These are phyloP conservation scores for Parmelia sp. DNA, from an alignment of 495 filamentous ascomycete species.

Conservation along the genomic window DNA sequence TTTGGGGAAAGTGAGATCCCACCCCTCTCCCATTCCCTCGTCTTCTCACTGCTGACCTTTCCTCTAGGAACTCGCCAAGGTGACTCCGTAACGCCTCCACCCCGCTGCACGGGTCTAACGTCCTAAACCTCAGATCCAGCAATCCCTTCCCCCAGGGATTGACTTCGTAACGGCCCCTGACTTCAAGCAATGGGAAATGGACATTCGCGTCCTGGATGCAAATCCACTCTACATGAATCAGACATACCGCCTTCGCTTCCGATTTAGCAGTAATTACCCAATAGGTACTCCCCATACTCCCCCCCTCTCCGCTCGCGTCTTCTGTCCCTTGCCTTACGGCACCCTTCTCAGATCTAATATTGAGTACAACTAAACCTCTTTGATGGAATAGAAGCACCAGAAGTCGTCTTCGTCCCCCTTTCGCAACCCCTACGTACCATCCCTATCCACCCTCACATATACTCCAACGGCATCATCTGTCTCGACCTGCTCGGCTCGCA, in stretches of 20 bases:
- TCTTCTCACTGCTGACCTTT: background rate
- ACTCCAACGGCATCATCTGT: conserved; percentile 97
- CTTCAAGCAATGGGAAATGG: conserved; percentile 86
- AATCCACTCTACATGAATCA: conserved; percentile 85
- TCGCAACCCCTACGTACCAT: conserved; percentile 58
- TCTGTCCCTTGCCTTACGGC: background rate
- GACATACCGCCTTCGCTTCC: conserved; percentile 79
- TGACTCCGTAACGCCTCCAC: background rate
- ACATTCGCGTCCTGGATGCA: conserved; percentile 82
- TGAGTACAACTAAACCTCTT: background rate
- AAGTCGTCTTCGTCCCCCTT: conserved; percentile 76
- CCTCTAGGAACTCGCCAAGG: conserved; percentile 22
- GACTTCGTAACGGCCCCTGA: conserved; percentile 70
- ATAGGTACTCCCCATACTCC: conserved; percentile 71
- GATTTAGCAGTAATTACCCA: conserved; percentile 75
- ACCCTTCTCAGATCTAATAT: background rate
- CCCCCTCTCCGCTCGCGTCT: background rate
- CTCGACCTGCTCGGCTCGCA: conserved; percentile 82
- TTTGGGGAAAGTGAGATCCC: conserved; percentile 40
- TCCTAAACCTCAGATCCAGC: conserved; percentile 36
- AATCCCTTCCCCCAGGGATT: conserved; percentile 62
- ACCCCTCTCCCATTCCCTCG: background rate
- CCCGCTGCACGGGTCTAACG: background rate
- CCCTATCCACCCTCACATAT: conserved; percentile 95
- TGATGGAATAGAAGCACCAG: conserved; percentile 65